Conservation (phyloP, 352 stramenopile genomes). For the Plasmopara halstedii region DNA sequence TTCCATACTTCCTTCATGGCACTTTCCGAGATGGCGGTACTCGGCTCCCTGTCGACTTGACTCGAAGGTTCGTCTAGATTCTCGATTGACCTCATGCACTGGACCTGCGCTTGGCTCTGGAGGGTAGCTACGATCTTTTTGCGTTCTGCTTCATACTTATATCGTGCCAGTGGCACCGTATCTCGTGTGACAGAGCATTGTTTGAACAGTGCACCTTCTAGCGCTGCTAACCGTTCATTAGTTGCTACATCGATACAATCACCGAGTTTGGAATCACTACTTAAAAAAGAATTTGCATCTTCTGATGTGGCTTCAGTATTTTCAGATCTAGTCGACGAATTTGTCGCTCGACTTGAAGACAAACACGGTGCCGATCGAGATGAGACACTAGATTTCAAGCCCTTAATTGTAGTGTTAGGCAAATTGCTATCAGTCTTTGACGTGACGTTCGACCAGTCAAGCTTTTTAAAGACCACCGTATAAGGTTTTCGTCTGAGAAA, state of each 20-base stretch:
- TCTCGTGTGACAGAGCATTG: slow-evolving; percentile 21
- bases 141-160: slow-evolving; percentile 25
- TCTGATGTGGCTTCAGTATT: not conserved
- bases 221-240: slow-evolving; percentile 7
- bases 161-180: slow-evolving; percentile 14
- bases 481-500: slow-evolving; percentile 69
- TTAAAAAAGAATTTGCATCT: not conserved
- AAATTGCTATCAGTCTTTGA: slow-evolving; percentile 55
- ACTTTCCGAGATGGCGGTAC: slow-evolving; percentile 1
- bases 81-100: not conserved
- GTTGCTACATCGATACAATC: slow-evolving; percentile 16
- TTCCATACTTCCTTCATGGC: slow-evolving; percentile 14
- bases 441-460: slow-evolving; percentile 50
- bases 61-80: not conserved
- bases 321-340: not conserved
- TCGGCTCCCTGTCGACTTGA: slow-evolving; percentile 1
- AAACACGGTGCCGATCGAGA: not conserved
- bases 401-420: slow-evolving; percentile 4
- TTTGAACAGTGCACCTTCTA: slow-evolving; percentile 20
- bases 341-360: not conserved
- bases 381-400: slow-evolving; percentile 1
- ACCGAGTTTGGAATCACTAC: not conserved
- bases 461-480: slow-evolving; percentile 55
- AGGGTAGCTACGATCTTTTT: slow-evolving; percentile 17
- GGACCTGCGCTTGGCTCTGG: slow-evolving; percentile 4